Evolutionary conservation across 2,329 filamentous ascomycete species (phyloP).

Genomic region (Pestalotiopsis fici): DNA sequence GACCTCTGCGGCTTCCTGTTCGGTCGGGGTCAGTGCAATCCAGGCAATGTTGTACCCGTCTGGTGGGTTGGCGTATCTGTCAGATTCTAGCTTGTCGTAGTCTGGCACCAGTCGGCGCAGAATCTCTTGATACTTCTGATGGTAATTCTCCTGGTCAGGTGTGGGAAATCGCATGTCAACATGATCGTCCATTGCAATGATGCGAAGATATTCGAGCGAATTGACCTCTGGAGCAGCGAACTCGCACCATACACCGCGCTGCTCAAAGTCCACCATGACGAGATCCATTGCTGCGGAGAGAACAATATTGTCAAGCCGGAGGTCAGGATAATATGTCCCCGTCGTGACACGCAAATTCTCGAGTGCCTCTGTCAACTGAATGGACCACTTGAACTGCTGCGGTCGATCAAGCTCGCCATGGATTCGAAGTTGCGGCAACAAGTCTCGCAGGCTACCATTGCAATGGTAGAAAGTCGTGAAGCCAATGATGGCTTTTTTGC

Average conservation of each 20-base stretch:
- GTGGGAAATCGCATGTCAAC: conserved; percentile 21
- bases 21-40: conserved; percentile 49
- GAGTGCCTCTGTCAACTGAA: conserved; percentile 53
- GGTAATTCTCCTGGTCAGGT: conserved; percentile 7
- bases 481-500: conserved; percentile 55
- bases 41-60: conserved; percentile 58
- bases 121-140: conserved; percentile 39
- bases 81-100: conserved; percentile 43
- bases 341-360: conserved; percentile 48
- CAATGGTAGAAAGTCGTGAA: conserved; percentile 57
- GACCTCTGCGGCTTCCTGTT: conserved; percentile 60
- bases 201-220: conserved; percentile 57
- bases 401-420: conserved; percentile 41
- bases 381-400: conserved; percentile 54
- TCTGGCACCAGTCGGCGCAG: conserved; percentile 45
- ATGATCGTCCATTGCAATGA: conserved; percentile 51
- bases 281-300: conserved; percentile 46
- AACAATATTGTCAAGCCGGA: conserved; percentile 62
- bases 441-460: conserved; percentile 56
- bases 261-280: conserved; percentile 64
- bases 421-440: conserved; percentile 51
- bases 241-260: conserved; percentile 64
- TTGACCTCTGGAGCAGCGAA: conserved; percentile 63
- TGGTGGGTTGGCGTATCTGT: conserved; percentile 48
- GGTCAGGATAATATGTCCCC: conserved; percentile 56